Conservation (phyloP, 306 rosid genomes). For the Vigna trinervia region DNA sequence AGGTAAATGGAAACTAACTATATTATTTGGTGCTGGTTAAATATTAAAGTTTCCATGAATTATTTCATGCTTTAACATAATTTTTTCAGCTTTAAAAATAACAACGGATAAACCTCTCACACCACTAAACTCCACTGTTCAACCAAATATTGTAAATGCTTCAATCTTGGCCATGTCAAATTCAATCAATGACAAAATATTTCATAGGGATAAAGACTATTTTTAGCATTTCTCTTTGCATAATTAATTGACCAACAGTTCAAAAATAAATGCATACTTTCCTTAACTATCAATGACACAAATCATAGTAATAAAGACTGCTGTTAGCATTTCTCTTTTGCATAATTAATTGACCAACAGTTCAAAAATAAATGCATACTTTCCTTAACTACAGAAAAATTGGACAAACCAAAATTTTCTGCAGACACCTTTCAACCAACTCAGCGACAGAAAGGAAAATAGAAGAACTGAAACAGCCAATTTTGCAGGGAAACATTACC, state of each 20-base stretch:
- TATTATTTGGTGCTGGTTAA: not conserved
- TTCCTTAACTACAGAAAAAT: not conserved
- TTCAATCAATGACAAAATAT: not conserved
- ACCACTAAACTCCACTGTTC: not conserved
- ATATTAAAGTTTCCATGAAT: not conserved
- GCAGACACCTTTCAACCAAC: too few relatives aligned
- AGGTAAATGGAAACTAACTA: not conserved
- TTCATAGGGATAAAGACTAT: not conserved
- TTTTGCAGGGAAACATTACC: conserved; percentile 2
- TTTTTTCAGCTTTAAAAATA: conserved; percentile 1
- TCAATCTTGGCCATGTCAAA: not conserved
- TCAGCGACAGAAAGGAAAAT: not conserved
- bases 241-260: not conserved
- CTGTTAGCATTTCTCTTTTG: not conserved
- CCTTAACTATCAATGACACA: not conserved
- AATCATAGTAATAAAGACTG: not conserved
- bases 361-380: not conserved
- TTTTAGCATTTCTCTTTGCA: not conserved
- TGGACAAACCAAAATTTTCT: not conserved
- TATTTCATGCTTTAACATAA: not conserved
- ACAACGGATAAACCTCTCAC: not conserved
- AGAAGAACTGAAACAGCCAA: not conserved
- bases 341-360: not conserved
- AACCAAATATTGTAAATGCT: not conserved
- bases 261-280: not conserved